phyloP scores from a whole-genome alignment of 192 early-diverging fungal genomes.

The Backusella circina region DNA sequence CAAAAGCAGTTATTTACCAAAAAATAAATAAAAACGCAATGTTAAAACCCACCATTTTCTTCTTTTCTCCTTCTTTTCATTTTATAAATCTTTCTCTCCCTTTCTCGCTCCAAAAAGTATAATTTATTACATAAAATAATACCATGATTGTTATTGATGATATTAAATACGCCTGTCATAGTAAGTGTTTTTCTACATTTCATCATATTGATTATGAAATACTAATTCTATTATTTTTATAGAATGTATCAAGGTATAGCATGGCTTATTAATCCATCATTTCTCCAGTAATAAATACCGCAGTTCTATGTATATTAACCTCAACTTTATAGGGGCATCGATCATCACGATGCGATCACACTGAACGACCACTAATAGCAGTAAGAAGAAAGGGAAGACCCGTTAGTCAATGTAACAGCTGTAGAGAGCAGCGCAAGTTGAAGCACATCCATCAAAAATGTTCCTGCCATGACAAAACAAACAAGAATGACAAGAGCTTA shows the following conservation, averaged over 20 bases:
- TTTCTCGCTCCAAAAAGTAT: neutral
- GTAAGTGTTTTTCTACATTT: neutral
- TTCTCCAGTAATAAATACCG: neutral
- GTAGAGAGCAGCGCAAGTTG: constrained; percentile 8
- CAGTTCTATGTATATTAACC: neutral
- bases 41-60: neutral
- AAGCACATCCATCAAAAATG: constrained; percentile 18
- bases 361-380: neutral
- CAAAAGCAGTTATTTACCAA: neutral
- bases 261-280: neutral
- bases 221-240: neutral
- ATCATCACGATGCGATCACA: constrained; percentile 8
- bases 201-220: neutral
- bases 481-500: neutral
- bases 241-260: constrained; percentile 11
- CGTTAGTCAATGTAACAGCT: constrained; percentile 8
- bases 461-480: neutral
- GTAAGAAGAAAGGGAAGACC: constrained; percentile 11
- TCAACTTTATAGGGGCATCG: constrained; percentile 3
- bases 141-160: constrained; percentile 12
- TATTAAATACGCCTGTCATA: constrained; percentile 13
- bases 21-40: too few species aligned
- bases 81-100: neutral
- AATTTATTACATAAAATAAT: neutral
- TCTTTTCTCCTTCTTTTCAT: neutral